phyloP scores from a whole-genome alignment of 2,329 filamentous ascomycete species.

The Fusarium chaquense region DNA sequence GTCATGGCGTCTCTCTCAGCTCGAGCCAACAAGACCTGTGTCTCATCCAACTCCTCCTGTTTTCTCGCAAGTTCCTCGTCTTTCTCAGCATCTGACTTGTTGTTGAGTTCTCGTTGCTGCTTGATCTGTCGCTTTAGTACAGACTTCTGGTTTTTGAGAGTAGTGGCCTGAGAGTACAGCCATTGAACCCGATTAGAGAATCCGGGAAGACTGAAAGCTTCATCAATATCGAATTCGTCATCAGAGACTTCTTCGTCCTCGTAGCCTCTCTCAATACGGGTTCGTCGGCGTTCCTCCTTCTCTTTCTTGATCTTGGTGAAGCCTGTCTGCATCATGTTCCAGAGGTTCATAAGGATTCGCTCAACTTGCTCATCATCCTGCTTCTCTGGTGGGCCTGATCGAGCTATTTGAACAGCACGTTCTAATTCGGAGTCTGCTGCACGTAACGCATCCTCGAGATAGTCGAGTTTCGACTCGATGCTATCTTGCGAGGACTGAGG shows the following conservation, averaged over 20 bases:
- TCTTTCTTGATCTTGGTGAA: slow-evolving; percentile 67
- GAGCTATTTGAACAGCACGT: slow-evolving; percentile 49
- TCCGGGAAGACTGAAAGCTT: slow-evolving; percentile 77
- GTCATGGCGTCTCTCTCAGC: slow-evolving; percentile 55
- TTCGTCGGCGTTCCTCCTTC: slow-evolving; percentile 65
- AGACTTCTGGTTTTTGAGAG: slow-evolving; percentile 86
- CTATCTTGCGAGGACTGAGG: slow-evolving; percentile 68
- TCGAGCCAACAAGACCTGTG: slow-evolving; percentile 51
- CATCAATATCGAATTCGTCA: slow-evolving; percentile 67
- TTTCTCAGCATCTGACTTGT: slow-evolving; percentile 80
- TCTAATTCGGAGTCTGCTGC: slow-evolving; percentile 60
- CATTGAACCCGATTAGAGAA: slow-evolving; percentile 85
- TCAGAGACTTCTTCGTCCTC: slow-evolving; percentile 71
- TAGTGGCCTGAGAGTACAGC: slow-evolving; percentile 80
- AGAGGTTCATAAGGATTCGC: slow-evolving; percentile 64
- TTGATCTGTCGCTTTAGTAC: slow-evolving; percentile 93
- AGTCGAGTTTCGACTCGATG: slow-evolving; percentile 75
- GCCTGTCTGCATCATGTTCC: slow-evolving; percentile 65
- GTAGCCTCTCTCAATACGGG: slow-evolving; percentile 67
- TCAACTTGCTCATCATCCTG: slow-evolving; percentile 66
- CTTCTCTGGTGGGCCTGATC: slow-evolving; percentile 45
- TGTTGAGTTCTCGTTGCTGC: slow-evolving; percentile 93
- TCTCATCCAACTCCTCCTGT: slow-evolving; percentile 66
- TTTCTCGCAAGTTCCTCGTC: slow-evolving; percentile 73
- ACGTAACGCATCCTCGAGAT: slow-evolving; percentile 72